Conservation (phyloP, 768 basidiomycete genomes). For the Hydnum rufescens region DNA sequence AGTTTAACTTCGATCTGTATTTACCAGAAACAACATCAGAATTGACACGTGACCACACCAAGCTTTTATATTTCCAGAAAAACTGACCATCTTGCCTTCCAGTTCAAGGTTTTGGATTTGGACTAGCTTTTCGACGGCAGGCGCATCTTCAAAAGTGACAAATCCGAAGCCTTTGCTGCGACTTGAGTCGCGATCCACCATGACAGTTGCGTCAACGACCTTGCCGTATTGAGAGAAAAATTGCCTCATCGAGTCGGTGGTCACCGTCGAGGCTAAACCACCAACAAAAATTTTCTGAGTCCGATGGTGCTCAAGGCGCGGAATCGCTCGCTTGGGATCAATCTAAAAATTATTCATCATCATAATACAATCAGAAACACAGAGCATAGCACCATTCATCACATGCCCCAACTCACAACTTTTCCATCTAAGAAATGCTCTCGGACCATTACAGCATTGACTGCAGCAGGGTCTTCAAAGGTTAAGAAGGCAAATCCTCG, state of each 20-base stretch:
- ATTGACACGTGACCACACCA: slow-evolving; percentile 1
- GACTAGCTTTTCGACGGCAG: slow-evolving; percentile 76
- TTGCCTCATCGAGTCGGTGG: slow-evolving; percentile 79
- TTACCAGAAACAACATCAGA: not conserved
- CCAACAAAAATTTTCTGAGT: slow-evolving; percentile 95
- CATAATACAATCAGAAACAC: not conserved
- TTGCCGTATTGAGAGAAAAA: slow-evolving; percentile 90
- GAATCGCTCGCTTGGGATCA: slow-evolving; percentile 98
- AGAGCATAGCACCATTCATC: slow-evolving; percentile 6
- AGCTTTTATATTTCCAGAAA: too few species aligned
- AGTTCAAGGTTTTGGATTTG: slow-evolving; percentile 78
- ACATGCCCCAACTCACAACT: slow-evolving; percentile 55
- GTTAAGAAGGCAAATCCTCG: slow-evolving; percentile 96
- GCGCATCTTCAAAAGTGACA: slow-evolving; percentile 76
- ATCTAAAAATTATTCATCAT: slow-evolving; percentile 35
- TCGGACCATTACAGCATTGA: slow-evolving; percentile 88
- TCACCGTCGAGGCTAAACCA: slow-evolving; percentile 77
- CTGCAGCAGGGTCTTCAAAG: slow-evolving; percentile 79
- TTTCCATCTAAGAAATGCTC: slow-evolving; percentile 95
- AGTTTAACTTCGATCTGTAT: slow-evolving; percentile 88
- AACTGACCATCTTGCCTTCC: slow-evolving; percentile 79
- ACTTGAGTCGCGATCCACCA: slow-evolving; percentile 92
- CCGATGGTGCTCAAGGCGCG: slow-evolving; percentile 82
- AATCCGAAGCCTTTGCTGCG: slow-evolving; percentile 96
- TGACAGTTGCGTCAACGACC: slow-evolving; percentile 95